Base-by-base conservation (phyloP, 345 rosid genomes). In the Lumnitzera racemosa region DNA sequence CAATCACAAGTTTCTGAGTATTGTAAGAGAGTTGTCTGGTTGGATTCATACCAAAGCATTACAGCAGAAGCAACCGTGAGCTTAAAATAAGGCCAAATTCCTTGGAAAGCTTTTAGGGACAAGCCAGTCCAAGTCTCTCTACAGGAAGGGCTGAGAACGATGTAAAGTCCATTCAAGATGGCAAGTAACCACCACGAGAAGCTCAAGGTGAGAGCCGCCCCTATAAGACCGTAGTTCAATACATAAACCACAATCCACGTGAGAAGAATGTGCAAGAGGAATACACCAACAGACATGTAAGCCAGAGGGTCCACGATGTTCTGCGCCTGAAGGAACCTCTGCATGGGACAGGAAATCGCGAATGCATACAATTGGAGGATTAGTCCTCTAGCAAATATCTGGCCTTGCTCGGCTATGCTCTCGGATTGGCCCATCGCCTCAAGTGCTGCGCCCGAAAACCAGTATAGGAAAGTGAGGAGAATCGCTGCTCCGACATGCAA, bases 291-390 rank as follows among this genome's bases (percentile, higher is more conserved):
- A 0, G 96, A 69, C 82, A 89, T 89, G 56, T 63, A 82, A 3
- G 98, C 98, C 65, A 89, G 70, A 36, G 96, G 96, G 71, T 92
- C 85, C 2, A 92, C 98, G 11, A 87, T 82, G 80, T 92, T 92
- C 80, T 92, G 96, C 15, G 98, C 98, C 57, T 92, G 98, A 31
- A 92, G 89, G 59, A 83, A 92, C 73, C 96, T 79, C 69, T 85
- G 96, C 89, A 92, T 74, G 0, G 96, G 98, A 65, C 94, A 87
- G 71, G 85, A 75, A 0, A 92, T n/a, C 0, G 98, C 87, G 27
- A 92, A 87, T 11, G 96, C 96, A 10, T 85, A 92, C 2, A 92
- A 56, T 72, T 92, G 98, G 0, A 82, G 98, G 68, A 92, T 87
- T 66, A 92, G 61, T 47, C 96, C 96, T 0, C 83, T 82, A 0